These are phyloP conservation scores for Tricladium varicosporioides DNA, from an alignment of 2,329 filamentous ascomycete genomes.

Conservation along the genomic window DNA sequence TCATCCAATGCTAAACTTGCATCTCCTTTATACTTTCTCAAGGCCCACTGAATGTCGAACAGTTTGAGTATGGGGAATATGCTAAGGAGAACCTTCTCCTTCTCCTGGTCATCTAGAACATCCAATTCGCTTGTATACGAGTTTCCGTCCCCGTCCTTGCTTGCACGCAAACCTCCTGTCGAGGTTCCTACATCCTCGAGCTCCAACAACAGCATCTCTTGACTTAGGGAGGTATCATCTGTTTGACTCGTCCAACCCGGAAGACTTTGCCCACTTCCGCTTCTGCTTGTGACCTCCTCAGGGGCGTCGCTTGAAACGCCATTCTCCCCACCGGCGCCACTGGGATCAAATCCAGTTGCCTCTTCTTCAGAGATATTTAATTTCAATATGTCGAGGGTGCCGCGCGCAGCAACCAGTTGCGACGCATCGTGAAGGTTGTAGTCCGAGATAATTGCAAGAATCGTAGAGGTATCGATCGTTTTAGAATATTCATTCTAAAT, in stretches of 20 bases:
- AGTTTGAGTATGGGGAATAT: slow-evolving; percentile 71
- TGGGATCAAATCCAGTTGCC: slow-evolving; percentile 73
- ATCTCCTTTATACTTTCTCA: slow-evolving; percentile 67
- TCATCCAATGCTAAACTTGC: slow-evolving; percentile 73
- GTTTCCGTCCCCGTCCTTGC: slow-evolving; percentile 47
- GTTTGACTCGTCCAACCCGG: slow-evolving; percentile 29
- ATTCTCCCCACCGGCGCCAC: slow-evolving; percentile 57
- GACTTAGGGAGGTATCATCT: slow-evolving; percentile 30
- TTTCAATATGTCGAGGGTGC: slow-evolving; percentile 65
- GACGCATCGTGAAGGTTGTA: slow-evolving; percentile 58
- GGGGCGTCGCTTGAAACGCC: slow-evolving; percentile 22
- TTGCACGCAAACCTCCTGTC: slow-evolving; percentile 37
- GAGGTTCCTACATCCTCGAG: slow-evolving; percentile 25
- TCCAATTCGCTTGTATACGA: slow-evolving; percentile 32
- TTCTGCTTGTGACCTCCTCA: slow-evolving; percentile 15
- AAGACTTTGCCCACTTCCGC: slow-evolving; percentile 23
- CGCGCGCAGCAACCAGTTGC: slow-evolving; percentile 52
- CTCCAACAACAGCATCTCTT: slow-evolving; percentile 24
- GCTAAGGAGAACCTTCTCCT: slow-evolving; percentile 59
- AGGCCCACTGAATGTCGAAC: slow-evolving; percentile 62
- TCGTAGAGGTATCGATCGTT: slow-evolving; percentile 72
- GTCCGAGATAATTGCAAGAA: slow-evolving; percentile 74
- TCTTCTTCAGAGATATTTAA: slow-evolving; percentile 65
- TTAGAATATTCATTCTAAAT: slow-evolving; percentile 64
- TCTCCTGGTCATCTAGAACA: slow-evolving; percentile 55